Evolutionary conservation across 257 asterid genomes (phyloP).

Genomic region (Penstemon newberryi): DNA sequence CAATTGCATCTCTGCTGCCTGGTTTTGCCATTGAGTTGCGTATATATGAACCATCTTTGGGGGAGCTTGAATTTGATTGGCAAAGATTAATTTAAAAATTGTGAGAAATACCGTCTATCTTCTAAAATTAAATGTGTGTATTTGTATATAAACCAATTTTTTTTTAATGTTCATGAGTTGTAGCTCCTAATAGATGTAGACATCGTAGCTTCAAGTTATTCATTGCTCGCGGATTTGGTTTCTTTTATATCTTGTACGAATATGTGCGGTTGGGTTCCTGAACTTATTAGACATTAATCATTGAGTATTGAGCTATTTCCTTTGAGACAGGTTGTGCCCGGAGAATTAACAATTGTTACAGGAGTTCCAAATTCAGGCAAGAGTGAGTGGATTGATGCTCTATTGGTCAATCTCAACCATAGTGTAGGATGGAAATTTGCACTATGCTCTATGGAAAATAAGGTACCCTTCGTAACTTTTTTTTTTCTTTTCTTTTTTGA

Average conservation of each 20-base stretch:
- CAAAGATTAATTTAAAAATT: not conserved
- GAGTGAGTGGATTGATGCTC: conserved; percentile 99
- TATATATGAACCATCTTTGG: not conserved
- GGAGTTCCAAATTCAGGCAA: conserved; percentile 99
- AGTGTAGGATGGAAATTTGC: conserved; percentile 94
- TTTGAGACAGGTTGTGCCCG: conserved; percentile 81
- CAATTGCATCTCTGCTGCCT: not conserved
- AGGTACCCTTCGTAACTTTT: conserved; percentile 43
- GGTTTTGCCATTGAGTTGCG: not conserved
- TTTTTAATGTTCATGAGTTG: not conserved
- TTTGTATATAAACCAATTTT: too few species aligned
- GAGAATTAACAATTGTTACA: conserved; percentile 89
- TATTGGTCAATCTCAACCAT: conserved; percentile 82
- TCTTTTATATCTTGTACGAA: not conserved
- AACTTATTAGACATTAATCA: too few species aligned
- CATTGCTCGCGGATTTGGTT: conserved; percentile 1
- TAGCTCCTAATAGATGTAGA: not conserved
- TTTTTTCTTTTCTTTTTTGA: conserved; percentile 12
- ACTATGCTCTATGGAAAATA: conserved; percentile 95
- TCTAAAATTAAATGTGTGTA: not conserved
- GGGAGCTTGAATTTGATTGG: not conserved
- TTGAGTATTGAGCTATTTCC: not conserved
- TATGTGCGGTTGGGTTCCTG: conserved; percentile 3
- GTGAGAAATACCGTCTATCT: not conserved
- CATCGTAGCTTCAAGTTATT: not conserved